These are phyloP conservation scores for Tritrichomonas foetus DNA, from an alignment of 208 protist species.

Conservation along the genomic window DNA sequence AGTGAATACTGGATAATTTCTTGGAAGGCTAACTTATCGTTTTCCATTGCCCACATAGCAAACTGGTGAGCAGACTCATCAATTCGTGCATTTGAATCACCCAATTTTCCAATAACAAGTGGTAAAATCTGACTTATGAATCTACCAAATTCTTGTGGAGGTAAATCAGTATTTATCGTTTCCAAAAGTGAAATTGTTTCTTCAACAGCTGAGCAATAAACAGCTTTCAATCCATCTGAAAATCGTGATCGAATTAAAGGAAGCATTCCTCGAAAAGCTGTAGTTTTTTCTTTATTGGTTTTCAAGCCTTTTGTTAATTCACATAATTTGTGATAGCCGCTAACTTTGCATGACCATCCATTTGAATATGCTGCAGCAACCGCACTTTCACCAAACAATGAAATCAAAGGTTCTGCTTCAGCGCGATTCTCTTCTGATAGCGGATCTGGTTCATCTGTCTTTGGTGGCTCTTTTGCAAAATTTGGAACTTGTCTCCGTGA, in stretches of 20 bases:
- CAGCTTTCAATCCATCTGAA: background rate
- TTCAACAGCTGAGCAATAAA: background rate
- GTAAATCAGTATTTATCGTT: background rate
- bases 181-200: background rate
- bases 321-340: background rate
- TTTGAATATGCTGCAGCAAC: background rate
- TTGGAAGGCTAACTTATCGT: background rate
- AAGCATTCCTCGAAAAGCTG: background rate
- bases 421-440: background rate
- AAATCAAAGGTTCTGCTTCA: background rate
- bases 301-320: conserved; percentile 15
- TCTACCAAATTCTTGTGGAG: background rate
- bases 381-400: background rate
- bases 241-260: background rate
- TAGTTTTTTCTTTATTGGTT: background rate
- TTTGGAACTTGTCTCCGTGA: background rate
- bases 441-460: background rate
- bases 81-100: background rate
- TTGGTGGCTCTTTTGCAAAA: background rate
- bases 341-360: background rate
- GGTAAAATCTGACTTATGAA: background rate
- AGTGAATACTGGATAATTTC: background rate
- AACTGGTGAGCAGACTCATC: background rate
- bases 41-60: background rate
- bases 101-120: background rate